Base-by-base conservation (phyloP, 352 stramenopile genomes). In the Pythium phragmitis region DNA sequence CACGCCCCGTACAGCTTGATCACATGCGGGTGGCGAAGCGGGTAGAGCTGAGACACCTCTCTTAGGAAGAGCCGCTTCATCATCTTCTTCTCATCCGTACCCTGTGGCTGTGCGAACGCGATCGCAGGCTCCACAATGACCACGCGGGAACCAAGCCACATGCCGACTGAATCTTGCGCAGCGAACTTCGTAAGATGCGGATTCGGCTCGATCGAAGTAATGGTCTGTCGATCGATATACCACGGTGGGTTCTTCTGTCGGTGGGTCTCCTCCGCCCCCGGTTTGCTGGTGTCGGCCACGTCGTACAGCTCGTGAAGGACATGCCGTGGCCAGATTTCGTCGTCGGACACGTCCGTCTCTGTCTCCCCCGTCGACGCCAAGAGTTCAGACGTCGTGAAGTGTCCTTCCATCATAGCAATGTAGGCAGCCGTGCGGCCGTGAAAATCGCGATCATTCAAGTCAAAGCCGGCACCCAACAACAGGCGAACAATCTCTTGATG, bases 11-110 rank as follows among this genome's bases (percentile, higher is more conserved):
- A 58, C 0, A 68, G 28, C 16, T 37, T 55, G 23, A 58, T n/a
- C 11, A 58, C 53, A n/a, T 68, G 52, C 2, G 61, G 53, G 39
- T 68, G 61, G 34, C 36, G 37, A 19, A 63, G 37, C 3, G 45
- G 34, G 14, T 54, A 34, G 23, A 37, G 21, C 17, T 36, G 36
- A 12, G 19, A 41, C 4, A 68, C 37, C 6, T 52, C 60, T 3
- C 23, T 17, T 28, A 2, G 34, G 34, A 39, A 39, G 34, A 39
- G 11, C 11, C 34, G 34, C 34, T 39, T 39, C 26, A 28, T 28
- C 26, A 28, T 28, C 26, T 28, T 28, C 26, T 28, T 39, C 34
- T 8, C 34, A 12, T 39, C 7, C 34, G 34, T 12, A 39, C 34
- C 11, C 1, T 8, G 34, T 39, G 11, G 34, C 7, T 39, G 34